Conservation (phyloP, 176 grass and related monocot genomes). For the Tuctoria greenei region DNA sequence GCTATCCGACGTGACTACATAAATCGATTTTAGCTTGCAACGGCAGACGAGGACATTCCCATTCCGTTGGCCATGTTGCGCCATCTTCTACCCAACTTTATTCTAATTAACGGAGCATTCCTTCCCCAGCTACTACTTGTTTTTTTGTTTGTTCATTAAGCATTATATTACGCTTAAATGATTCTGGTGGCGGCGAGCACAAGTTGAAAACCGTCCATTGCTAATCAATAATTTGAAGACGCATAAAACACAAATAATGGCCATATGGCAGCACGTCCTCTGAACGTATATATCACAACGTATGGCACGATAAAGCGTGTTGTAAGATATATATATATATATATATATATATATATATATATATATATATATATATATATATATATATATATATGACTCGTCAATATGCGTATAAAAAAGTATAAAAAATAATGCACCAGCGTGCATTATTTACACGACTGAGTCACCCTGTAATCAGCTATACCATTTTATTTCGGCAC, state of each 20-base stretch:
- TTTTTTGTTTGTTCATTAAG: not conserved
- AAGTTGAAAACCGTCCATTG: not conserved
- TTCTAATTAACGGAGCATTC: not conserved
- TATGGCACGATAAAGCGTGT: no score
- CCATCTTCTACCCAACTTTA: slow-evolving; percentile 35
- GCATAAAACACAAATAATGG: not conserved
- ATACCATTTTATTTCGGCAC: not conserved
- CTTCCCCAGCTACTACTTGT: not conserved
- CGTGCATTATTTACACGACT: not conserved
- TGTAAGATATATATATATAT: no score
- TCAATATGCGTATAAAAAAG: no score
- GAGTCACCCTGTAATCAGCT: not conserved
- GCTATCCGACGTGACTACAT: not conserved
- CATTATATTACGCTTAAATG: not conserved
- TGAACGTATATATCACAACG: no score
- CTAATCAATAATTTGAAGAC: not conserved
- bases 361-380: no score
- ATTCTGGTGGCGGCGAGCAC: not conserved
- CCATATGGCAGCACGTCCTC: not conserved
- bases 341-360: no score
- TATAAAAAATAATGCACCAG: no score
- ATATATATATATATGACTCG: no score
- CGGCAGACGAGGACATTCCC: not conserved
- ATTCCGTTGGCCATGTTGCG: slow-evolving; percentile 29
- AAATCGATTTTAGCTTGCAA: not conserved